These are phyloP conservation scores for Sphenostylis stenocarpa DNA, from an alignment of 306 rosid species.

Conservation along the genomic window DNA sequence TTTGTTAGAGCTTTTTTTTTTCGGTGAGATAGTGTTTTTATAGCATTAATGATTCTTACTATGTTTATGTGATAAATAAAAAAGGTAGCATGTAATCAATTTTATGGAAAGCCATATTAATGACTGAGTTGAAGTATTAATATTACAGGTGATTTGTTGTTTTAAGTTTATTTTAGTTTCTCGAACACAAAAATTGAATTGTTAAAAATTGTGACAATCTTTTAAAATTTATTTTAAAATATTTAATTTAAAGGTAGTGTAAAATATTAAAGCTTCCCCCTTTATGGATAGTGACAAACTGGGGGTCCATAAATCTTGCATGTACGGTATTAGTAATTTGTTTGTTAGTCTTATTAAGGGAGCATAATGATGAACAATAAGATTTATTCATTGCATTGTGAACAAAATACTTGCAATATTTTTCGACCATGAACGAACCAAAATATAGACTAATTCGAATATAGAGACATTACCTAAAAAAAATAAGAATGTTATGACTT, in stretches of 20 bases:
- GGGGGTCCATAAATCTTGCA: not conserved
- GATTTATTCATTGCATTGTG: not conserved
- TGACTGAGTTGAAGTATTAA: not conserved
- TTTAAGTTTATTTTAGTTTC: not conserved
- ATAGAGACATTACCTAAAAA: not conserved
- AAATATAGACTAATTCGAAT: no score
- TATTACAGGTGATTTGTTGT: not conserved
- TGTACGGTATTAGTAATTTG: not conserved
- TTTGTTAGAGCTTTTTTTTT: not conserved
- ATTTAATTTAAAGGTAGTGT: not conserved
- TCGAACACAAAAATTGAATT: no score
- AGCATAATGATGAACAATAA: not conserved
- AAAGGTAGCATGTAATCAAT: not conserved
- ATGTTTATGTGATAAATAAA: not conserved
- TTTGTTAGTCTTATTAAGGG: not conserved
- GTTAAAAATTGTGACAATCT: not conserved
- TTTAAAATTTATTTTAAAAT: not conserved
- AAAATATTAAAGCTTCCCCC: not conserved
- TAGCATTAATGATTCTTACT: not conserved
- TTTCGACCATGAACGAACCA: not conserved
- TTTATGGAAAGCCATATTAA: no score
- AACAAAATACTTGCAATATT: not conserved
- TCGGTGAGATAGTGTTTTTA: not conserved
- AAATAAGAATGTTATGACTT: no score
- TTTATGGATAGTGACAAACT: not conserved